phyloP scores from a whole-genome alignment of 1,284 basidiomycete species.

The Leccinum pseudoinsigne region DNA sequence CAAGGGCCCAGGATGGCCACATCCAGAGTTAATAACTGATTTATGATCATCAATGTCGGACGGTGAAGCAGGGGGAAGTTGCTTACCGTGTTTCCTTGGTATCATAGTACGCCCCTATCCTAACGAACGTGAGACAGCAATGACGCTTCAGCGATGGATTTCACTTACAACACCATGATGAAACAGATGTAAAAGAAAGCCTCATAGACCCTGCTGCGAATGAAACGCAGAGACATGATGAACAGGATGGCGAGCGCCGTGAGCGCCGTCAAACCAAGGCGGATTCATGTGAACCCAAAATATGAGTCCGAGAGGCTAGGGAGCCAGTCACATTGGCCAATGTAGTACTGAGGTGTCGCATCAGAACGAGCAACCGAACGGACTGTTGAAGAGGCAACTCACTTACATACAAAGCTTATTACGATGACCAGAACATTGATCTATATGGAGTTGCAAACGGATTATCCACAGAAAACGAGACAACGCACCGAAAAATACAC shows the following conservation, averaged over 20 bases:
- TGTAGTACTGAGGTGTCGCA: neutral
- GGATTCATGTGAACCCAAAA: conserved; percentile 35
- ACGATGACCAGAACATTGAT: neutral
- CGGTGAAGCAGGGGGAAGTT: conserved; percentile 13
- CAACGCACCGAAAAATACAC: conserved; percentile 1
- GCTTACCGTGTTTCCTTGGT: conserved; percentile 24
- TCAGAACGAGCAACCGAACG: neutral
- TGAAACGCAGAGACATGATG: conserved; percentile 42
- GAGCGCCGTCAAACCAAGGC: conserved; percentile 40
- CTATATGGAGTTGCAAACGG: neutral
- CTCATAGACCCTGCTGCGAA: conserved; percentile 49
- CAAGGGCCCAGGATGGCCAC: conserved; percentile 66
- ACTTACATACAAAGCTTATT: neutral
- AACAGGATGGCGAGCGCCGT: conserved; percentile 39
- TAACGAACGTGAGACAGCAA: conserved; percentile 19
- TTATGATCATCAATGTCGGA: neutral
- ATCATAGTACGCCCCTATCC: conserved; percentile 45
- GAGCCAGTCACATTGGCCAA: conserved; percentile 2
- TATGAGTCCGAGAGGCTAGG: conserved; percentile 7
- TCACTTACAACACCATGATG: conserved; percentile 40
- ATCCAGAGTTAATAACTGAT: conserved; percentile 36
- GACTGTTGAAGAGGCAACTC: neutral
- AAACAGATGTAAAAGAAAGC: conserved; percentile 47
- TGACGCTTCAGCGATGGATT: neutral
- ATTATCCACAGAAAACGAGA: neutral